Evolutionary conservation across 2,329 filamentous ascomycete species (phyloP), one percentile per base, ranked within the genome.

Genomic region (Scolecobasidium constrictum): DNA sequence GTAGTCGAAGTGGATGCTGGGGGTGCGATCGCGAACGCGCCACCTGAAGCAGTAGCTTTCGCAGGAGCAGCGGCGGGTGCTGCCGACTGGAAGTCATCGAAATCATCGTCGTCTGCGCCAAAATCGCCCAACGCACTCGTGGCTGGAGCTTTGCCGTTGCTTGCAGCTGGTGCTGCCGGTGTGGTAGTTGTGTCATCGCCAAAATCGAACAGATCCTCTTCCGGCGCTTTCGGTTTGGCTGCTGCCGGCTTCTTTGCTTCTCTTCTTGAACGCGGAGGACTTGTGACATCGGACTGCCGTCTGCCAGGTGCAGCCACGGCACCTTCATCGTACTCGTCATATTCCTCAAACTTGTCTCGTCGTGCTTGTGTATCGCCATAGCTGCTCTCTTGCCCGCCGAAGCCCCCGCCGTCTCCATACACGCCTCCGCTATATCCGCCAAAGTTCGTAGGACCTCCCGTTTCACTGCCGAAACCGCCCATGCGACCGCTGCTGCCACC

Each of bases 31-130:
- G 57, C 51, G 51, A 49, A 15, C 49, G 66, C 59, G 51, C 53
- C 49, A 17, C 61, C 51, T n/a, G 59, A 50, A 17, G 50, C 47
- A 5, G 53, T 50, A 28, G 61, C 65, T 65, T 45, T 65, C 66
- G 71, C 65, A 16, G 72, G 61, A 31, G 71, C 62, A 15, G 70
- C 59, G 17, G 61, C 67, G 3, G 81, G 76, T 3, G 83, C 68
- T 12, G 90, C 90, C 16, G 87, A 94, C 62, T 94, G 86, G 71
- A 96, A 96, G 57, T 98, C 92, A 57, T 96, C 92, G 56, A 96
- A 96, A 49, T 95, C 92, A 49, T 95, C 90, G 48, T 85, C 81
- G 40, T 77, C 78, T 34, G 21, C 63, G 67, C 48, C 64, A 56
- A 48, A 66, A 58, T 38, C 62, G 59, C 31, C 62, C 65, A 50